Evolutionary conservation across 768 basidiomycete genomes (phyloP), one percentile per base, ranked within the genome.

Genomic region (Pleurotus eryngii): DNA sequence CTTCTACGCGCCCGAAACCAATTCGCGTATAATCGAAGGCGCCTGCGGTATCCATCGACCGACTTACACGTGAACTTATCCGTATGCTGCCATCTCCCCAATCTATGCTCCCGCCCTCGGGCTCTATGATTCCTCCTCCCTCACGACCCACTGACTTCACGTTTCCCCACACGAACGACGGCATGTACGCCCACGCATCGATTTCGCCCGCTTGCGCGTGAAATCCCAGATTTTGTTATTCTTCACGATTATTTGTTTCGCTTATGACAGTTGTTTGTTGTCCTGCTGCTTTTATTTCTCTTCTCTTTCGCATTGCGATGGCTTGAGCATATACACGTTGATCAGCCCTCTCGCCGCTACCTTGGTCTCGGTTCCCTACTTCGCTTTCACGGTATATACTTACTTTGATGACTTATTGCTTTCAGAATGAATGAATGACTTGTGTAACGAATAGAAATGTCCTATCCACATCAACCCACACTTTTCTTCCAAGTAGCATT

Each of bases 1-100:
- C 74, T 48, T 69, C 75, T 42, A 72, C 67, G 45, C 72, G 73
- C 15, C 65, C 75, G 14, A 74, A 76, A 55, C 73, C 74, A 22
- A 60, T 77, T 50, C 76, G 58, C 67, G 42, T 54, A 39, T 54
- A 24, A 54, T 35, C 22, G 18, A 39, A 5, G 18, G 24, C 20
- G 51, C 17, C n/a, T n/a, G 8, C 30, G 7, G 30, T 11, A 30
- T 35, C 8, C 30, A 35, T 35, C 30, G 30, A 55, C 73, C 74
- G 22, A 60, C 76, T 54, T 76, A 57, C 67, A 38, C 43, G 22
- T 54, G 39, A 54, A n/a, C 17, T 0, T 30, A 30, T 30, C 30
- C 30, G 9, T 35, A 9, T n/a, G n/a, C 24, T 42, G 51, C 51
- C 42, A 54, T 30, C 48, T 40, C 30, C 3, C 11, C 8, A 9